These are phyloP conservation scores for Kurtzmaniella natalensis DNA, from an alignment of 1,139 yeast genomes.

Conservation along the genomic window DNA sequence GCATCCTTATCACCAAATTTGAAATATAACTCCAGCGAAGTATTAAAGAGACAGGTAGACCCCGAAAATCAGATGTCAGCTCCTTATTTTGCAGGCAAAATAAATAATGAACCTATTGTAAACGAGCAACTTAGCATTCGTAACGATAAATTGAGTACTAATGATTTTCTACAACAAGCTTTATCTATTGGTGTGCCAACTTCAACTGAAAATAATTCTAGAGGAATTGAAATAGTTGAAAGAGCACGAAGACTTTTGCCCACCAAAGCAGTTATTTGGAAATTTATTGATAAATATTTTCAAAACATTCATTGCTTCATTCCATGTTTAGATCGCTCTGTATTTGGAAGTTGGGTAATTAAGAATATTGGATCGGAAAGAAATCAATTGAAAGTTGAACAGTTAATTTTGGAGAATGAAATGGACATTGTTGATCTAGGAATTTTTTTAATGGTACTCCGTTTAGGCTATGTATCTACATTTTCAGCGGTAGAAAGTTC, in stretches of 20 bases:
- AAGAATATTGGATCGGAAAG: slow-evolving; percentile 23
- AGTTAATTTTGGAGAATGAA: slow-evolving; percentile 22
- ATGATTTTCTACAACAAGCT: neutral
- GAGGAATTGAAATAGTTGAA: slow-evolving; percentile 16
- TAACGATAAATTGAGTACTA: too few relatives aligned
- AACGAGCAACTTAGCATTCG: too few relatives aligned
- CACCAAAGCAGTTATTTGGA: slow-evolving; percentile 27
- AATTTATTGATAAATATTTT: slow-evolving; percentile 28
- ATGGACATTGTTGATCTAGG: slow-evolving; percentile 34
- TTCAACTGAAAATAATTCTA: neutral
- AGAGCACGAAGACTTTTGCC: slow-evolving; percentile 31
- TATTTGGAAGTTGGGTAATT: slow-evolving; percentile 17
- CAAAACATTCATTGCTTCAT: slow-evolving; percentile 28
- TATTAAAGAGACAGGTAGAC: too few relatives aligned
- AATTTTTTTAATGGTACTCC: slow-evolving; percentile 22
- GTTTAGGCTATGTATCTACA: slow-evolving; percentile 29
- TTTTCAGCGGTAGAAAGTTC: slow-evolving; percentile 22
- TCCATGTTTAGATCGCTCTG: slow-evolving; percentile 34
- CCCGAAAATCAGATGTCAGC: too few relatives aligned
- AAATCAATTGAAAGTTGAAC: slow-evolving; percentile 17
- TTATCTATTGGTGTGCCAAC: neutral
- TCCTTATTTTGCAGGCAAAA: too few relatives aligned
- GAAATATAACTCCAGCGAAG: neutral
- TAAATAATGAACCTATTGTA: too few relatives aligned
- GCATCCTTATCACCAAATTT: neutral